A percentile compares a stretch with the other conserved stretches of the same genome.
Conservation (phyloP, 441 rosid species). For the Arabidopsis hybrid region DNA sequence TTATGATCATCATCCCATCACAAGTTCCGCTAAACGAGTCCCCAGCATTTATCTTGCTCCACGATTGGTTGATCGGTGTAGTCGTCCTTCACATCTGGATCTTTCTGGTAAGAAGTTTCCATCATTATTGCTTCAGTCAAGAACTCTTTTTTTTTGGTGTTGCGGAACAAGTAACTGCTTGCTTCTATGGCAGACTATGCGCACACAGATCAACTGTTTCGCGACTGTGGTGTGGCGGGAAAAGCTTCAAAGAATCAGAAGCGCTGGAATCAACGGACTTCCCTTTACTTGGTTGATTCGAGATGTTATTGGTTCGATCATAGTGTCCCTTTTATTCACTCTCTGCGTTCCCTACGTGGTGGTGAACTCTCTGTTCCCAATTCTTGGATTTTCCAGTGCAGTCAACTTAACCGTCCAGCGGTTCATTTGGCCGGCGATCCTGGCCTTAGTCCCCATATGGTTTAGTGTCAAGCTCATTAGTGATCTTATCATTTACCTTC, state of each 20-base stretch:
- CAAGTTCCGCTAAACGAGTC: slow-evolving; percentile 24
- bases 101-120: slow-evolving; percentile 22
- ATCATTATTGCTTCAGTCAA: slow-evolving; percentile 10
- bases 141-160: neutral
- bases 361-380: slow-evolving; percentile 16
- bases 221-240: slow-evolving; percentile 12
- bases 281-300: slow-evolving; percentile 31
- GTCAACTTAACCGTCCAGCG: slow-evolving; percentile 9
- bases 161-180: neutral
- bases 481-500: slow-evolving; percentile 30
- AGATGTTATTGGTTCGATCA: slow-evolving; percentile 31
- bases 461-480: slow-evolving; percentile 19
- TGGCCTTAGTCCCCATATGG: slow-evolving; percentile 7
- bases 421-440: slow-evolving; percentile 20
- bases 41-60: slow-evolving; percentile 5
- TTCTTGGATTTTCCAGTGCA: slow-evolving; percentile 25
- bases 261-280: neutral
- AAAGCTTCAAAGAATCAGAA: slow-evolving; percentile 30
- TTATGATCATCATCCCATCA: slow-evolving; percentile 33
- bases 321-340: slow-evolving; percentile 15
- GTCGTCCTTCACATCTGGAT: slow-evolving; percentile 30
- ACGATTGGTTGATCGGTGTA: slow-evolving; percentile 37
- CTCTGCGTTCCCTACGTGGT: slow-evolving; percentile 31
- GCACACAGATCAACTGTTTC: slow-evolving; percentile 22
- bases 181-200: slow-evolving; percentile 18